phyloP scores from a whole-genome alignment of 257 asterid genomes.

The Leptodermis oblonga region DNA sequence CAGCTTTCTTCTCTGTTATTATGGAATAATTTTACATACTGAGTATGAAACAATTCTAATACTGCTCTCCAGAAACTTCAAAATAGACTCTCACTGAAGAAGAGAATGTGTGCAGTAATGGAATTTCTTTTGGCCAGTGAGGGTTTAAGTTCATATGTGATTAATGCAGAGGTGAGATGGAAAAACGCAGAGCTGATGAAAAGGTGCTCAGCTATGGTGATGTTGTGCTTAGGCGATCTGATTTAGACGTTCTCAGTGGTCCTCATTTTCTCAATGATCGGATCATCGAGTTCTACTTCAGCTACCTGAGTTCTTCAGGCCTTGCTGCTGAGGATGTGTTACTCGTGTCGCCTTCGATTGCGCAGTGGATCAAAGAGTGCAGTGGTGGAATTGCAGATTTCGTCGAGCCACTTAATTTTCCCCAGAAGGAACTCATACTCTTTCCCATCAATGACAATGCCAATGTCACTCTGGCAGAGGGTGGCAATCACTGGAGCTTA shows the following conservation, averaged over 20 bases:
- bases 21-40: not conserved
- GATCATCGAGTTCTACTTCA: slow-evolving; percentile 76
- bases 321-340: slow-evolving; percentile 53
- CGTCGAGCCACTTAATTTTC: slow-evolving; percentile 58
- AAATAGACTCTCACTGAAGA: not conserved
- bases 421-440: slow-evolving; percentile 48
- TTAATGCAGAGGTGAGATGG: slow-evolving; percentile 27
- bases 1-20: not conserved
- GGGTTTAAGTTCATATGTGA: not conserved
- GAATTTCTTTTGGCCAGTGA: not conserved
- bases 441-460: slow-evolving; percentile 76
- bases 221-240: slow-evolving; percentile 69
- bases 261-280: slow-evolving; percentile 80
- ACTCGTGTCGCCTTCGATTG: slow-evolving; percentile 66
- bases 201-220: slow-evolving; percentile 75
- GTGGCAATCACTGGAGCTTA: slow-evolving; percentile 81
- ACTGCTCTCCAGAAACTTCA: not conserved
- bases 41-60: not conserved
- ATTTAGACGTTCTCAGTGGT: slow-evolving; percentile 59
- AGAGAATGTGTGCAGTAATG: not conserved
- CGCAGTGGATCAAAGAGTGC: slow-evolving; percentile 88
- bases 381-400: slow-evolving; percentile 46
- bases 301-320: slow-evolving; percentile 51
- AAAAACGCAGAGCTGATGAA: slow-evolving; percentile 31
- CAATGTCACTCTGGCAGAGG: slow-evolving; percentile 58